Evolutionary conservation across 2,329 filamentous ascomycete species (phyloP), one percentile per base, ranked within the genome.

Genomic region (Neofusicoccum cordaticola): DNA sequence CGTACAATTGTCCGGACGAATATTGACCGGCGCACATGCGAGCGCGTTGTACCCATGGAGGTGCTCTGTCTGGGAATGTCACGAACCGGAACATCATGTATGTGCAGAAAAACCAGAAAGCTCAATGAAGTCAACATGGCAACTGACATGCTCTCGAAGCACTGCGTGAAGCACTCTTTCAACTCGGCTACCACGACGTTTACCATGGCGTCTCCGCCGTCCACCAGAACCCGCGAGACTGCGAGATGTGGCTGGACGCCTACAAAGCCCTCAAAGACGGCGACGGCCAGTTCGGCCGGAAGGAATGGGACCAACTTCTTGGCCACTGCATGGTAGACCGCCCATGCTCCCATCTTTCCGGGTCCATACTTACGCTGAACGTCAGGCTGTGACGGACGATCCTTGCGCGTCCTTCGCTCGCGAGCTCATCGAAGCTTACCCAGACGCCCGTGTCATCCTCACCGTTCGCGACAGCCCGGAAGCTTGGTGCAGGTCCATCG

Each of bases 31-130:
- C 47, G 22, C 7, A 51, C 47, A 35, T 51, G 47, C 7, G 3
- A 35, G 22, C 35, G 51, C 4, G 19, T 42, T 4, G 51, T 56
- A 6, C 51, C 51, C 50, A 71, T 69, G 73, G 73, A 76, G 56
- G 70, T 78, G 19, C 71, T 79, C 4, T 69, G 77, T 34, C 65
- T 79, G 27, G 75, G 75, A 15, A 71, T 72, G 27, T 73, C 72
- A 34, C 68, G 74, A 37, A 75, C 75, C 3, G 75, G 75, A 15
- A 76, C 74, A 17, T 71, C 17, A 22, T 50, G 37, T 58, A 64
- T 65, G 68, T 65, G 34, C 27, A 34, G 31, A 41, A 73, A 73
- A 11, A 69, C 77, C 9, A 64, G 57, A 15, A 63, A 2, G 4
- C 12, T 11, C 45, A 8, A 13, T 31, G 2, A 3, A 4, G 9